These are phyloP conservation scores for Rhododendron ovatum DNA, from an alignment of 148 eudicot genomes.

Conservation along the genomic window DNA sequence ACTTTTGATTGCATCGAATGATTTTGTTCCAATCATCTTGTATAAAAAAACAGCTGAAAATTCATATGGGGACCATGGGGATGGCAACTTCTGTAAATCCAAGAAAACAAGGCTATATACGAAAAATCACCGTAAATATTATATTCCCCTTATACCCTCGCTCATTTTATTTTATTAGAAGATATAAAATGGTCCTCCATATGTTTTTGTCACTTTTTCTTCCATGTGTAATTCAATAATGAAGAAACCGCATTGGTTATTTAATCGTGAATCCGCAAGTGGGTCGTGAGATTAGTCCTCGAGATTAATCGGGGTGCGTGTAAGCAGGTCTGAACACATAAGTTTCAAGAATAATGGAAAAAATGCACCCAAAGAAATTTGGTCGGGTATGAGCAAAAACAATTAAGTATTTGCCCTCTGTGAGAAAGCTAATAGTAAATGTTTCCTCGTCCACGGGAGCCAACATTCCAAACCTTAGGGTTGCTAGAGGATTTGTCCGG, in stretches of 20 bases:
- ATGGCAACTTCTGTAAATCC: neutral
- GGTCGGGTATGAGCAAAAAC: too few relatives aligned
- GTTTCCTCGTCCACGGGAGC: too few relatives aligned
- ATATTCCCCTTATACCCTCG: neutral
- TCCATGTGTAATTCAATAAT: too few relatives aligned
- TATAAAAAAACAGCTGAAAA: neutral
- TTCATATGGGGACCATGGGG: neutral
- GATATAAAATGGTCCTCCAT: neutral
- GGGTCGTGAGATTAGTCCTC: too few relatives aligned
- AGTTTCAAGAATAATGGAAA: neutral
- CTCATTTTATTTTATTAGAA: neutral
- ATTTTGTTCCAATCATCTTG: neutral
- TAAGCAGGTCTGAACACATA: too few relatives aligned
- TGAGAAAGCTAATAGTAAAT: too few relatives aligned
- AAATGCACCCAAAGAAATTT: neutral
- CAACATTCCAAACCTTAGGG: neutral
- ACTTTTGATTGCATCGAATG: neutral
- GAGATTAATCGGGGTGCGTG: too few relatives aligned
- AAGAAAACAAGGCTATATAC: neutral
- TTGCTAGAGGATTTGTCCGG: too few relatives aligned
- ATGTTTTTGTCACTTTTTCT: neutral
- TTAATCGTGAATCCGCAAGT: neutral
- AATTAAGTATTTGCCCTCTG: too few relatives aligned
- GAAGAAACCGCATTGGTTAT: neutral
- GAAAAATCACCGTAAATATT: neutral